Evolutionary conservation across 768 basidiomycete species (phyloP).

Genomic region (Dictyophora rubrovolvata): DNA sequence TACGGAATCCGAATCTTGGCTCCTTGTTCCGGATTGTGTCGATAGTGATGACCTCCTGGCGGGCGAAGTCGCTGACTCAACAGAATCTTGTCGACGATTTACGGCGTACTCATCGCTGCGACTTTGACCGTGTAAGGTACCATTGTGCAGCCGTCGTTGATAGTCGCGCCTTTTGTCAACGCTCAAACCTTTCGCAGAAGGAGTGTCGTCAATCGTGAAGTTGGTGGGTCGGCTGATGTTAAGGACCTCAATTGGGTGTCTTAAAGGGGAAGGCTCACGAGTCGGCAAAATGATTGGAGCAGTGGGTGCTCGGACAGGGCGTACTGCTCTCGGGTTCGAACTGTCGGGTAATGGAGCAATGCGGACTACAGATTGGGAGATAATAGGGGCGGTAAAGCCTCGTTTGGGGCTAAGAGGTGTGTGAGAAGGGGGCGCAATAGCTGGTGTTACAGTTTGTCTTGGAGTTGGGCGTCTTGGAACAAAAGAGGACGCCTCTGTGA

Average conservation of each 20-base stretch:
- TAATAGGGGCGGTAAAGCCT: background rate
- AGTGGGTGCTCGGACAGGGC: background rate
- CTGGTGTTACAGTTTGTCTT: background rate
- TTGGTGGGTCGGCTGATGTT: background rate
- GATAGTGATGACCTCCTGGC: background rate
- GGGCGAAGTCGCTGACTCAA: background rate
- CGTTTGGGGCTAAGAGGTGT: background rate
- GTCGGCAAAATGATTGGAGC: background rate
- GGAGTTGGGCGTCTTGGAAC: background rate
- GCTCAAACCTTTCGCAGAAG: background rate
- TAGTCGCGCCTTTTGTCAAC: background rate
- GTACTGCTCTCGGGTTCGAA: background rate
- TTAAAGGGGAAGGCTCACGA: background rate
- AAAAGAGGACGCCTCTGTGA: background rate
- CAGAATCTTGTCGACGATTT: background rate
- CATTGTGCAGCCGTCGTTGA: background rate
- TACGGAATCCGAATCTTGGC: background rate
- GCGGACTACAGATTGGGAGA: background rate
- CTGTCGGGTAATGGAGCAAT: background rate
- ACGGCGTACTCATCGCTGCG: background rate
- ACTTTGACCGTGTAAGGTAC: background rate
- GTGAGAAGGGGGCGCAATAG: background rate
- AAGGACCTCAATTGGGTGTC: background rate
- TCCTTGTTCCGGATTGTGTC: background rate
- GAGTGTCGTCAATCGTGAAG: background rate